Evolutionary conservation across 1,284 basidiomycete species (phyloP), one percentile per base, ranked within the genome.

Genomic region (Blastosporella zonata): DNA sequence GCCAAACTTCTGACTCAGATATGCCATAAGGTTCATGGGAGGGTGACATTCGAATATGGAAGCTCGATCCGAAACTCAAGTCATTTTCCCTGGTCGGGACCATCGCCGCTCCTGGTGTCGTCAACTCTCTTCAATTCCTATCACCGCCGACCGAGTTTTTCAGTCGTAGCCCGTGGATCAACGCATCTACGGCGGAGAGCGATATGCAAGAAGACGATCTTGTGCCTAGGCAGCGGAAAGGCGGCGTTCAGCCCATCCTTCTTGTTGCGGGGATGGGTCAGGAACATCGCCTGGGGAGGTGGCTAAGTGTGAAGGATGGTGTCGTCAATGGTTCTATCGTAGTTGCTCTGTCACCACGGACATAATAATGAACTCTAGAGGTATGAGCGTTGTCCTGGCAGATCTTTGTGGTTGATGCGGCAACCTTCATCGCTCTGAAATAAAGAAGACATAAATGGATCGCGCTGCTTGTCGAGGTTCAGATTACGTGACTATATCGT

Each of bases 121-220:
- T 98, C 61, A 99, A 99, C 69, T 91, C 90, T 6, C 70, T 99
- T 0, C 93, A 97, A 63, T 67, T 98, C 39, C 56, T 95, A 28
- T 68, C 79, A 1, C 75, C 85, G 3, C 79, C 85, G 3, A 72
- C 73, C 51, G 72, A 73, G 8, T 77, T 80, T 48, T 59, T 74
- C 20, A 64, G 70, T 10, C 65, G 67, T 3, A 66, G 74, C 9
- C 42, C 63, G 3, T 84, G 80, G 81, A 57, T 69, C 13, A 42
- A n/a, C 13, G 17, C 42, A 45, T n/a, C n/a, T 18, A 34, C 25
- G 23, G 39, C 22, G 49, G 29, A 33, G 6, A 20, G 22, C 12
- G 20, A 44, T 15, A 5, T 15, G n/a, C 42, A 31, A 22, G 40
- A 46, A 5, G 44, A 22, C 1, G 7, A 44, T 13, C 31, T 29